phyloP scores from a whole-genome alignment of 2,329 filamentous ascomycete genomes.

The Alternaria arbusti region DNA sequence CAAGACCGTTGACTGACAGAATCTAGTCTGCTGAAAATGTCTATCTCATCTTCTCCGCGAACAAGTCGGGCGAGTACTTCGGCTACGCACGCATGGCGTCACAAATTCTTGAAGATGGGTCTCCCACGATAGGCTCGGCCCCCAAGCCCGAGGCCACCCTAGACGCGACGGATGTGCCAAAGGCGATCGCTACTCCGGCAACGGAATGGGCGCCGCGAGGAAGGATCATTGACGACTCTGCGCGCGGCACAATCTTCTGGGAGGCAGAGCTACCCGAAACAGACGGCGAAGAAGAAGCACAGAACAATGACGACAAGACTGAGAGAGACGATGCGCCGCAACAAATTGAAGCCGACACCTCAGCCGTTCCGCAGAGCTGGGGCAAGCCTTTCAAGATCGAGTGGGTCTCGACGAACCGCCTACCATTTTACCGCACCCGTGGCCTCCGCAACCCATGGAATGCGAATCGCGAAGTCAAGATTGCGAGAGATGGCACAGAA shows the following conservation, averaged over 20 bases:
- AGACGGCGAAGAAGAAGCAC: constrained; percentile 52
- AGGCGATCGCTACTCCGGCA: constrained; percentile 79
- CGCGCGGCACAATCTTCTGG: constrained; percentile 97
- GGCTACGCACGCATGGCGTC: constrained; percentile 93
- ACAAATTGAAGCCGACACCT: constrained; percentile 46
- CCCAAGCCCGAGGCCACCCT: constrained; percentile 64
- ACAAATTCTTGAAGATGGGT: constrained; percentile 76
- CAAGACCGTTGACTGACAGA: constrained; percentile 18
- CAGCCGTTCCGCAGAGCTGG: constrained; percentile 67
- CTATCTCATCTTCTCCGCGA: constrained; percentile 92
- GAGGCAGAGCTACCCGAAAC: constrained; percentile 73
- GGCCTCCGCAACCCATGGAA: constrained; percentile 94
- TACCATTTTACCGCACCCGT: constrained; percentile 88
- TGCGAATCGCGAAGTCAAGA: constrained; percentile 92
- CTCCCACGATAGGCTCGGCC: constrained; percentile 54
- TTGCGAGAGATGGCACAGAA: constrained; percentile 92
- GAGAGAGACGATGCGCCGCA: constrained; percentile 38
- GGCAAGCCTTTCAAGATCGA: constrained; percentile 90
- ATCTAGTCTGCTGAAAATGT: constrained; percentile 77
- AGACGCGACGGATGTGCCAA: constrained; percentile 71
- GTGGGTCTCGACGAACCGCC: constrained; percentile 82
- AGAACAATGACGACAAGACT: constrained; percentile 55
- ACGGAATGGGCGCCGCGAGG: constrained; percentile 81
- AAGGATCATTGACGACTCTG: constrained; percentile 88
- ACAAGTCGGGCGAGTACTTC: constrained; percentile 97